Percentiles rank a stretch among this genome's conserved stretches.
Evolutionary conservation across 768 basidiomycete species (phyloP).

Genomic region (Brasilioporus rufonigricans): DNA sequence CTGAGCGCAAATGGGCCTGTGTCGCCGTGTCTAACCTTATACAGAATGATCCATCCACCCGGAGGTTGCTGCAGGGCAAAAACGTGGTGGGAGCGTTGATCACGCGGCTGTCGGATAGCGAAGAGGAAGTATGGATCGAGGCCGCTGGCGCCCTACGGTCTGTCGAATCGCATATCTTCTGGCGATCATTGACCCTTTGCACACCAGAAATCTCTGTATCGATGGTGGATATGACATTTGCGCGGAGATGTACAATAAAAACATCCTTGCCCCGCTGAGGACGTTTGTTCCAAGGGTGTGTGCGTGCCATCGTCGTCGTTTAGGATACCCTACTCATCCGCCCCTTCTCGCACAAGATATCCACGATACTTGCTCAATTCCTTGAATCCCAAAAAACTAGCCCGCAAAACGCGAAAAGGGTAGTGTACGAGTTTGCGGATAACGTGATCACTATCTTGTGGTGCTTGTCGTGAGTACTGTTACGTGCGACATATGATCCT

Average conservation of each 20-base stretch:
- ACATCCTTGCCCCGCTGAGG: conserved; percentile 74
- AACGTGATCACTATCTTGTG: conserved; percentile 91
- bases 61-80: conserved; percentile 85
- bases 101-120: conserved; percentile 80
- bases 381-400: conserved; percentile 58
- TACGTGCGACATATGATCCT: background rate
- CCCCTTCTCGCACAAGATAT: conserved; percentile 60
- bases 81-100: conserved; percentile 87
- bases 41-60: conserved; percentile 91
- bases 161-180: conserved; percentile 17
- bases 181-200: conserved; percentile 6
- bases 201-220: conserved; percentile 83
- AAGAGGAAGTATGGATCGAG: conserved; percentile 90
- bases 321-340: background rate
- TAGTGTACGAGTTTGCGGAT: conserved; percentile 86
- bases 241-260: conserved; percentile 97
- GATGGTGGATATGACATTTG: conserved; percentile 96
- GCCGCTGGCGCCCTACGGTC: conserved; percentile 86
- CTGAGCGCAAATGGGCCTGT: conserved; percentile 93
- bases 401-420: conserved; percentile 66
- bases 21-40: conserved; percentile 95
- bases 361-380: conserved; percentile 65
- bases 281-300: conserved; percentile 77
- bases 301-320: background rate
- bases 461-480: conserved; percentile 85